phyloP scores from a whole-genome alignment of 306 rosid species.

The Gillenia trifoliata region DNA sequence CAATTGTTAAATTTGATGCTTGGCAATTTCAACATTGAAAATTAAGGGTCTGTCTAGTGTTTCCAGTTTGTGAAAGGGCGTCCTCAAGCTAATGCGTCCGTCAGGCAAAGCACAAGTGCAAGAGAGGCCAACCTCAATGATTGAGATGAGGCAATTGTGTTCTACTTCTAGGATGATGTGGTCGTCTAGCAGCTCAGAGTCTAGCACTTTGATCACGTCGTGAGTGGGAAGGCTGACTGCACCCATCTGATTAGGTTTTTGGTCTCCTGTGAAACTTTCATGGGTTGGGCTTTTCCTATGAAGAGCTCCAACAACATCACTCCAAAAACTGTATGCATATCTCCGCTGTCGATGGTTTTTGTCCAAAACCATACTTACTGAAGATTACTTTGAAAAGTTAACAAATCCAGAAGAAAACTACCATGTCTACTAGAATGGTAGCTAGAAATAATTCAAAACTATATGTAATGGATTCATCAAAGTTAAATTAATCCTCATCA shows the following conservation, averaged over 20 bases:
- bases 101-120: conserved; percentile 42
- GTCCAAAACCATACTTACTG: no score
- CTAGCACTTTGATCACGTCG: conserved; percentile 34
- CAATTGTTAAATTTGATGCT: neutral
- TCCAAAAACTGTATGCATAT: conserved; percentile 74
- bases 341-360: conserved; percentile 61
- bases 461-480: no score
- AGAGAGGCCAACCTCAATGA: conserved; percentile 45
- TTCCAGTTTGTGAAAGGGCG: conserved; percentile 39
- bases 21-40: neutral
- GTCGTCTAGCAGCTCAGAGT: conserved; percentile 32
- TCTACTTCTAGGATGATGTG: neutral
- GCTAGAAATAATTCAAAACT: no score
- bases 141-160: conserved; percentile 30
- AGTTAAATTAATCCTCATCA: no score
- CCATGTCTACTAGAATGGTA: no score
- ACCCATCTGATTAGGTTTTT: conserved; percentile 49
- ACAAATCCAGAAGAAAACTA: no score
- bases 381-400: no score
- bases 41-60: conserved; percentile 36
- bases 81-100: conserved; percentile 44
- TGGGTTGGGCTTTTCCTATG: conserved; percentile 53
- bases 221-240: conserved; percentile 38
- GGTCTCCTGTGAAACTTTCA: conserved; percentile 44
- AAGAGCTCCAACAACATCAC: conserved; percentile 56